Evolutionary conservation across 2,329 filamentous ascomycete species (phyloP).

Genomic region (Tolypocladium tropicale): DNA sequence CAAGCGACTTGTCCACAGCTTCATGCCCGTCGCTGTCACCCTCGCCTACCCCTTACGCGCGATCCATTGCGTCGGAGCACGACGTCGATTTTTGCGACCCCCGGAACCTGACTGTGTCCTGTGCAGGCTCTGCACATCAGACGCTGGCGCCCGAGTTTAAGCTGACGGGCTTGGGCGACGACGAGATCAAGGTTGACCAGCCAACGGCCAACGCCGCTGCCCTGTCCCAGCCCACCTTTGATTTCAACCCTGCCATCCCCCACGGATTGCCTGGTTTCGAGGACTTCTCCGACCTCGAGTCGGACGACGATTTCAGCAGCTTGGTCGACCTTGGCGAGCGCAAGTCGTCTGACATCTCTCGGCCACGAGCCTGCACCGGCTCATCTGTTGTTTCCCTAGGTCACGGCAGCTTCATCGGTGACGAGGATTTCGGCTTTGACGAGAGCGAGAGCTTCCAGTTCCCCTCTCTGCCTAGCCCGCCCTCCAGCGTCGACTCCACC

Average conservation of each 20-base stretch:
- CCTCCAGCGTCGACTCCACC: constrained; percentile 21
- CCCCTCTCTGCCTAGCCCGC: constrained; percentile 52
- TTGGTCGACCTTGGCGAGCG: constrained; percentile 54
- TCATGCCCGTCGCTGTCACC: constrained; percentile 80
- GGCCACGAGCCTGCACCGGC: constrained; percentile 57
- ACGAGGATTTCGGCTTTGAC: constrained; percentile 67
- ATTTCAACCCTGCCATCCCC: constrained; percentile 38
- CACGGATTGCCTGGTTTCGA: constrained; percentile 66
- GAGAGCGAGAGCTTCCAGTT: constrained; percentile 53
- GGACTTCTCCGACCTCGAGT: constrained; percentile 81
- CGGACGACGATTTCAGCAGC: constrained; percentile 71
- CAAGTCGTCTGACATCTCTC: constrained; percentile 51
- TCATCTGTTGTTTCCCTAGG: constrained; percentile 59
- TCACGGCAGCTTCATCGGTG: constrained; percentile 67
- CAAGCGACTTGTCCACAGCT: constrained; percentile 63
- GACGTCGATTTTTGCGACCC: constrained; percentile 87
- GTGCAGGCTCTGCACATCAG: constrained; percentile 34
- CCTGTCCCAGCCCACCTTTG: constrained; percentile 33
- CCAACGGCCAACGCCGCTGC: constrained; percentile 33
- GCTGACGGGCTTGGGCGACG: constrained; percentile 53
- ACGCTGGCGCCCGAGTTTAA: constrained; percentile 52
- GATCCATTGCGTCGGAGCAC: constrained; percentile 56
- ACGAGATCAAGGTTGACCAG: constrained; percentile 42
- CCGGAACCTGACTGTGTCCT: constrained; percentile 70
- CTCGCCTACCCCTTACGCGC: constrained; percentile 70